Base-by-base conservation (phyloP, 2,329 filamentous ascomycete genomes). In the Cryphonectria naterciae region DNA sequence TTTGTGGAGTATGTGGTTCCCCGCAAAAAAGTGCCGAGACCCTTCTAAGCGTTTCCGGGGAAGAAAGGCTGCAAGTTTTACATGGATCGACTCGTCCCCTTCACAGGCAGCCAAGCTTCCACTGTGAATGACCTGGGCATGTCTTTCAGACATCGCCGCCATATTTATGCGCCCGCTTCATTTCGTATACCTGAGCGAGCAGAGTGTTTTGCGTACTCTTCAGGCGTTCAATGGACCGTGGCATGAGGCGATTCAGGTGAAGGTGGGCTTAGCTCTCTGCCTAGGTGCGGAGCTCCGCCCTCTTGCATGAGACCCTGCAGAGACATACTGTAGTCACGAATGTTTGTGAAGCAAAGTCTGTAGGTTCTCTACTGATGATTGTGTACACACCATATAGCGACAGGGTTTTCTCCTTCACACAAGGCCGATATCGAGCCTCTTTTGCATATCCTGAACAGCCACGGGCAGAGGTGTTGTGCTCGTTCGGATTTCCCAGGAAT, bases 281-380 rank as follows among this genome's bases (percentile, higher is more conserved):
- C 22, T 1, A n/a, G 22, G 46, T 49, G 28, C 54, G 28, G 54
- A 35, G 28, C 54, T 35, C 28, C 54, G 54, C 13, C 25, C 54
- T 32, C 13, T 8, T 58, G 54, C 58, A 61, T 39, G 35, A 39
- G 58, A n/a, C 35, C 58, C 58, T 39, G 58, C 35, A 65, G 63
- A 25, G 25, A 32, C 43, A 8, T 52, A 43, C 10, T 39, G 37
- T 39, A 5, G 11, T 13, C 28, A 58, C 28, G 25, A 58, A 58
- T 15, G 49, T 35, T n/a, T 35, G 28, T 35, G 13, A 19, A 35
- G 4, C 13, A 56, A 32, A 13, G 32, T 32, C 4, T 17, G 25
- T 15, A 56, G n/a, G 25, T 32, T 56, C 11, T 19, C 52, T 7
- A 1, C 13, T 17, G 13, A 15, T 13, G 1, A 43, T 19, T 49